phyloP scores from a whole-genome alignment of 75 land plant species.

The Ceratopteris richardii region DNA sequence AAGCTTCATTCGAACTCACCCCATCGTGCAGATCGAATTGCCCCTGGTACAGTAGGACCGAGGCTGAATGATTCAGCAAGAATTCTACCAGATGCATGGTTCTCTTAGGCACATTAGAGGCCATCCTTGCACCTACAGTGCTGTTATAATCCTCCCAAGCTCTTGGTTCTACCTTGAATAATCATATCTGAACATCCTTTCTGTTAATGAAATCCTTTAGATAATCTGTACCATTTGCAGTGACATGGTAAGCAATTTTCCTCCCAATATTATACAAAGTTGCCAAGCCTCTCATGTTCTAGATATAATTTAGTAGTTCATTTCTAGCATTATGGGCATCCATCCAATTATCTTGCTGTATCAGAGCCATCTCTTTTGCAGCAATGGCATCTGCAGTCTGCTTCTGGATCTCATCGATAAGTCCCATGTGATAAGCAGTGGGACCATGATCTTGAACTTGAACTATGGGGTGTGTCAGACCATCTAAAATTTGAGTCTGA shows the following conservation, averaged over 20 bases:
- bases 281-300: conserved; percentile 45
- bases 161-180: conserved; percentile 26
- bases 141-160: conserved; percentile 33
- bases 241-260: conserved; percentile 25
- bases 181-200: conserved; percentile 34
- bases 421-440: conserved; percentile 51
- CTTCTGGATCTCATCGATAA: conserved; percentile 49
- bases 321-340: conserved; percentile 38
- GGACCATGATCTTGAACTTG: conserved; percentile 37
- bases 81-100: conserved; percentile 61
- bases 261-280: conserved; percentile 47
- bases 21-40: conserved; percentile 59
- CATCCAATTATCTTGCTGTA: conserved; percentile 31
- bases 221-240: conserved; percentile 10
- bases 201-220: conserved; percentile 29
- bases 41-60: conserved; percentile 76
- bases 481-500: too few relatives aligned
- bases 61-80: conserved; percentile 28
- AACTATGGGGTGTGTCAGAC: conserved; percentile 60
- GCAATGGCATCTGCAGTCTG: conserved; percentile 34
- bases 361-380: conserved; percentile 16
- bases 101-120: conserved; percentile 70
- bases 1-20: conserved; percentile 53
- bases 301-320: conserved; percentile 18
- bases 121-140: conserved; percentile 28